Evolutionary conservation across 2,329 filamentous ascomycete genomes (phyloP), one percentile per base, ranked within the genome.

Genomic region (Aureobasidium sp.): DNA sequence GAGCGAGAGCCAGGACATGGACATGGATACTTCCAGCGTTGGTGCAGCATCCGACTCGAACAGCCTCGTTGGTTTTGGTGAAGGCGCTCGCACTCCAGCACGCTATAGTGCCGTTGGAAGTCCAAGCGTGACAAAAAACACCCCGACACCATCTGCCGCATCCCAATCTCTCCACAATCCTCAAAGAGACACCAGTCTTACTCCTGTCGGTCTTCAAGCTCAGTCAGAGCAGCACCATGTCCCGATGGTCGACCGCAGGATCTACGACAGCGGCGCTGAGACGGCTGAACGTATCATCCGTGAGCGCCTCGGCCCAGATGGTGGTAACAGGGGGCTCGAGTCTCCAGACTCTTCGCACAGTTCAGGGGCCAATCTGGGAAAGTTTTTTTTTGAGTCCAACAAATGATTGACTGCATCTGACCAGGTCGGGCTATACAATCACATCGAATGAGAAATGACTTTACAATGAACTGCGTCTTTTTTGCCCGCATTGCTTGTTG

Each of bases 1-100:
- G 70, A 88, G 84, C 70, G 86, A 83, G 56, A 62, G 59, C 27
- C 61, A 66, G 59, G 67, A 68, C 45, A 64, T 67, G 64, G 66
- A 68, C 7, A 62, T 67, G 57, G 74, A 77, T 53, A 72, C 70
- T 12, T 83, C 82, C 24, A 83, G 81, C 57, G 80, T 84, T 47
- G 86, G 88, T 59, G 87, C 86, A 55, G 85, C 93, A 78, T 91
- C 87, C 62, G 90, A 95, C 62, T 84, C 83, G 49, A 88, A 85
- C 2, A 91, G 86, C 58, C 76, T 96, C 5, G 91, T 96, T 8
- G 91, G 86, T 0, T 96, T 96, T 61, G 91, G 91, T 45, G 90
- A 96, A 68, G 91, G 90, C 29, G 90, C 91, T 8, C 66, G 74
- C 54, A 77, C 74, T n/a, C 74, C 74, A 17, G 74, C 74, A 11